Evolutionary conservation across 2,329 filamentous ascomycete genomes (phyloP), one percentile per base, ranked within the genome.

Genomic region (Fusarium sp.): DNA sequence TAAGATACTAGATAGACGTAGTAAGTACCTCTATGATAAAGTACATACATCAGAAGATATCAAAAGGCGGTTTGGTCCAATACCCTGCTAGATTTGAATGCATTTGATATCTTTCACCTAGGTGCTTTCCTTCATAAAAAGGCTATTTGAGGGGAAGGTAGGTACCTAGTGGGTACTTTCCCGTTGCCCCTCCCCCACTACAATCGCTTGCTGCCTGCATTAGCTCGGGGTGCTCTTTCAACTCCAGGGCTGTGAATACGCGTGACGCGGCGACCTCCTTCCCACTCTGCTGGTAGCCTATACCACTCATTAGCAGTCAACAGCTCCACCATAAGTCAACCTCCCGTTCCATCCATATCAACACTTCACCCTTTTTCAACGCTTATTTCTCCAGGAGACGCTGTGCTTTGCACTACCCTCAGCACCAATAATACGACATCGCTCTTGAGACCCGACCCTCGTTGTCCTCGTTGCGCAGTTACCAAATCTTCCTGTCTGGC

Each of bases 251-350:
- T 31, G 25, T 62, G 48, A 47, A 47, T 48, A 63, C 67, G 61
- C 67, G 67, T 70, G 67, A 70, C 65, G 57, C 67, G 67, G 49
- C 25, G 56, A 59, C 48, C 52, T 69, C 54, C 48, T 70, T 65
- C 48, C 59, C 67, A 52, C 57, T 45, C 67, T 56, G 45, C 51
- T 42, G 50, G 64, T 46, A 37, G 15, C 33, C 15, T 35, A n/a
- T 35, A 35, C 33, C 33, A 35, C 15, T 35, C 31, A 33, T 15
- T 4, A 17, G 11, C 11, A 31, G 11, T 31, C 29, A 33, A 33
- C 31, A 21, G 29, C 45, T 63, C 31, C 54, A 29, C 46, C 41
- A 29, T 18, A 45, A 45, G 37, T 45, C 11, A 52, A 49, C 37
- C 48, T 52, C 27, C n/a, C 36, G 42, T 45, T 42, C n/a, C n/a